A percentile compares a stretch with the other conserved stretches of the same genome.
These are phyloP conservation scores for Umbilicaria muhlenbergii DNA, from an alignment of 495 filamentous ascomycete species.

Conservation along the genomic window DNA sequence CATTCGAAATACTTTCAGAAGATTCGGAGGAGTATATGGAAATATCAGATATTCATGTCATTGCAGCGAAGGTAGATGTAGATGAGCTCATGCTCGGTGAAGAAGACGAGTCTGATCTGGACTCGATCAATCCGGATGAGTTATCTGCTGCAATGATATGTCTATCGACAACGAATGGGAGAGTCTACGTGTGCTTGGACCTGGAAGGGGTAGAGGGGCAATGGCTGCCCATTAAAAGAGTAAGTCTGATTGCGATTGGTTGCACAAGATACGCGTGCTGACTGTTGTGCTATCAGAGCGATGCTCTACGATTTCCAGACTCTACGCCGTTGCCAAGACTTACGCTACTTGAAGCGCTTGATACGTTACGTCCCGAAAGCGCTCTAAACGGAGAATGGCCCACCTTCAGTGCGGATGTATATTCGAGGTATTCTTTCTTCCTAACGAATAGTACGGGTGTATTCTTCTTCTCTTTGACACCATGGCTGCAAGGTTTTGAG, in stretches of 20 bases:
- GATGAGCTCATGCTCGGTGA: conserved; percentile 38
- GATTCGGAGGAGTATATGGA: conserved; percentile 55
- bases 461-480: conserved; percentile 49
- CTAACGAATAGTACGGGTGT: conserved; percentile 59
- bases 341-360: conserved; percentile 35
- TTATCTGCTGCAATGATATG: conserved; percentile 61
- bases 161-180: conserved; percentile 54
- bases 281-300: conserved; percentile 11
- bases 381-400: conserved; percentile 45
- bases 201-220: conserved; percentile 66
- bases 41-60: conserved; percentile 44
- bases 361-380: conserved; percentile 39
- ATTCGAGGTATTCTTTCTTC: conserved; percentile 63
- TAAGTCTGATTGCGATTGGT: conserved; percentile 20
- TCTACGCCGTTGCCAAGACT: too few relatives aligned
- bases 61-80: conserved; percentile 33
- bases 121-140: conserved; percentile 42
- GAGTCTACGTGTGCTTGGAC: conserved; percentile 66
- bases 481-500: conserved; percentile 66
- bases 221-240: conserved; percentile 54
- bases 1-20: conserved; percentile 54
- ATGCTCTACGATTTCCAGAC: conserved; percentile 34
- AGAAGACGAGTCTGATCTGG: conserved; percentile 29
- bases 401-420: conserved; percentile 54
- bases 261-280: too few relatives aligned